Conservation (phyloP, 2,329 filamentous ascomycete species). For the Ciborinia camelliae region DNA sequence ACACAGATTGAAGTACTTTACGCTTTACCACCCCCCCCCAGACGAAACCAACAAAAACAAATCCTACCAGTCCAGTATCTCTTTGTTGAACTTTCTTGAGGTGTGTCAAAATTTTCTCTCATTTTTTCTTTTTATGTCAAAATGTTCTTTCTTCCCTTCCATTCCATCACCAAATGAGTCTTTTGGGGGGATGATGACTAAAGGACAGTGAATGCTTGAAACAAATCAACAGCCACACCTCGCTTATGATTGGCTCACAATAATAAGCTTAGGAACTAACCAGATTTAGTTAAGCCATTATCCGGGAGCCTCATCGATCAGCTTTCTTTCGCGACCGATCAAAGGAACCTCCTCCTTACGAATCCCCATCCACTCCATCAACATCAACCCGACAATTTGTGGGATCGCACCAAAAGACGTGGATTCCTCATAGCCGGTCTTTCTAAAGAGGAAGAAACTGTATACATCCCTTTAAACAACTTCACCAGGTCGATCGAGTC, state of each 20-base stretch:
- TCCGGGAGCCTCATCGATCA: constrained; percentile 15
- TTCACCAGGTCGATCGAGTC: constrained; percentile 27
- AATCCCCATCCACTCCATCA: constrained; percentile 23
- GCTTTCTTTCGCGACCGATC: constrained; percentile 20
- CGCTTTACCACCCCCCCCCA: too few relatives aligned
- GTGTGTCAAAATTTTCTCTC: not conserved
- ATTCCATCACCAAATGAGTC: not conserved
- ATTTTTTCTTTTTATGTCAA: not conserved
- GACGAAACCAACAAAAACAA: too few relatives aligned
- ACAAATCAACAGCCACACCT: constrained; percentile 12
- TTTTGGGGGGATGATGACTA: too few relatives aligned
- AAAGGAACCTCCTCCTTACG: constrained; percentile 17
- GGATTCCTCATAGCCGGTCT: constrained; percentile 36
- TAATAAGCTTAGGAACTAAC: not conserved
- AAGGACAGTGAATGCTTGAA: constrained; percentile 7
- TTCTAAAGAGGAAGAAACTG: constrained; percentile 36
- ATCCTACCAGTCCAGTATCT: too few relatives aligned
- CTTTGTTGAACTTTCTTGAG: not conserved
- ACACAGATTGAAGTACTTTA: too few relatives aligned
- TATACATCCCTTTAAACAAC: constrained; percentile 31
- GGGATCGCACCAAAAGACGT: constrained; percentile 39
- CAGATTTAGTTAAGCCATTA: not conserved
- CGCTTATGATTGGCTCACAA: constrained; percentile 12
- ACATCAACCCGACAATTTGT: constrained; percentile 22
- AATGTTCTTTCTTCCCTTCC: not conserved